These are phyloP conservation scores for Prunella vulgaris DNA, from an alignment of 257 asterid genomes.

Conservation along the genomic window DNA sequence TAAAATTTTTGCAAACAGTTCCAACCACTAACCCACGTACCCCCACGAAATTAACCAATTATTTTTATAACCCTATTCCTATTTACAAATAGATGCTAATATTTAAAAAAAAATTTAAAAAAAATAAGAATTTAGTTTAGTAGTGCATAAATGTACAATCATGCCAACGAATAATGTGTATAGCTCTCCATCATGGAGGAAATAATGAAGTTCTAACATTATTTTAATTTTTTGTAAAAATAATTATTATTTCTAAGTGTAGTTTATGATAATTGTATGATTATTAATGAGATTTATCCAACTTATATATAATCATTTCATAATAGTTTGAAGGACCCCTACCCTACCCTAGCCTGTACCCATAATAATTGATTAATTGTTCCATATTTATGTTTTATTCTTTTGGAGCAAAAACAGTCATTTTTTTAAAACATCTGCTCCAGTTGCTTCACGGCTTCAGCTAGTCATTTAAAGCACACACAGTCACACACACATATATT, in stretches of 20 bases:
- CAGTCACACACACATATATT: constrained; percentile 9
- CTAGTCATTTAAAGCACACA: too few species aligned
- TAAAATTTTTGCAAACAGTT: constrained; percentile 7
- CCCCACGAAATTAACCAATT: not conserved
- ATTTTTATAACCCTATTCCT: not conserved
- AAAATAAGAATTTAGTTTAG: not conserved
- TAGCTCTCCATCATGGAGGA: not conserved
- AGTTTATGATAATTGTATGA: too few species aligned
- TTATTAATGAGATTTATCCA: not conserved
- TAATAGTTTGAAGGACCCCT: not conserved
- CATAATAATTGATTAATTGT: constrained; percentile 1
- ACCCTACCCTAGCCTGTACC: not conserved
- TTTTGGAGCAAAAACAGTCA: constrained; percentile 22
- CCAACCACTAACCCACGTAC: constrained; percentile 19
- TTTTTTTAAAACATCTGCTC: constrained; percentile 30
- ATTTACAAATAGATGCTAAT: too few species aligned
- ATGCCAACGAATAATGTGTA: not conserved
- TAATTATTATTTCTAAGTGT: too few species aligned
- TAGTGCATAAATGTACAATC: not conserved
- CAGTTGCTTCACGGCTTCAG: constrained; percentile 23
- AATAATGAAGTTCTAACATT: not conserved
- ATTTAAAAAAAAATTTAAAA: too few species aligned
- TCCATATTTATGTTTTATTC: constrained; percentile 25
- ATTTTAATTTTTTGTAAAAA: too few species aligned
- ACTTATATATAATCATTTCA: not conserved